Base-by-base conservation (phyloP, 2,329 filamentous ascomycete species). In the Alternaria tenuissima region DNA sequence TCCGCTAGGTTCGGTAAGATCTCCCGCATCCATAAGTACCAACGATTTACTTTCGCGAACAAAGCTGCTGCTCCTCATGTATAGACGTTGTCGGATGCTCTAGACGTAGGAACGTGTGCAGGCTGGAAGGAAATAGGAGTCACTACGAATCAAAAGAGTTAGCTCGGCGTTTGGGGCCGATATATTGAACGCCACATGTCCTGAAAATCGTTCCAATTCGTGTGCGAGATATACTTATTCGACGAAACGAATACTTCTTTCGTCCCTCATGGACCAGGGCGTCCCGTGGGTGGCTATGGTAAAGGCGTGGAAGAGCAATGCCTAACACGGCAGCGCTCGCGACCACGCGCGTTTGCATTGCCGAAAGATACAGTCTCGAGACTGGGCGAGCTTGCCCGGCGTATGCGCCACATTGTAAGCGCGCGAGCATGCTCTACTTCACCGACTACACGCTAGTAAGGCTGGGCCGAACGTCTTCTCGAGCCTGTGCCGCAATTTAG, bases 401-500 rank as follows among this genome's bases (percentile, higher is more conserved):
- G 20, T 28, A 53, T 46, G 51, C 56, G 60, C 52, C 34, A 52
- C 24, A 48, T 49, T 46, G 11, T 48, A 60, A 52, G 53, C 49
- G 39, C 61, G 52, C 39, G 52, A 38, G 43, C 51, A 28, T 48
- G 16, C 32, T 61, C 22, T 46, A 47, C 53, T 51, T 57, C 53
- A 55, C 52, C 57, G 53, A 60, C 47, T 60, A 57, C 53, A 57
- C 46, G 47, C 57, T 51, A 55, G 38, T 43, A 38, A 24, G 36
- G 11, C 44, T 20, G 30, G 20, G 46, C 30, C 38, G 44, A 44
- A 47, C 39, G 18, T 39, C 22, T 20, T 42, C 41, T 30, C 22
- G 20, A 22, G 28, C 36, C 26, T 36, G 57, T 52, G 58, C 58
- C 58, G 41, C 53, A 52, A 36, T 38, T 32, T 48, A 38, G 20